These are phyloP conservation scores for Dysphania ambrosioides DNA, from an alignment of 148 eudicot genomes.

Conservation along the genomic window DNA sequence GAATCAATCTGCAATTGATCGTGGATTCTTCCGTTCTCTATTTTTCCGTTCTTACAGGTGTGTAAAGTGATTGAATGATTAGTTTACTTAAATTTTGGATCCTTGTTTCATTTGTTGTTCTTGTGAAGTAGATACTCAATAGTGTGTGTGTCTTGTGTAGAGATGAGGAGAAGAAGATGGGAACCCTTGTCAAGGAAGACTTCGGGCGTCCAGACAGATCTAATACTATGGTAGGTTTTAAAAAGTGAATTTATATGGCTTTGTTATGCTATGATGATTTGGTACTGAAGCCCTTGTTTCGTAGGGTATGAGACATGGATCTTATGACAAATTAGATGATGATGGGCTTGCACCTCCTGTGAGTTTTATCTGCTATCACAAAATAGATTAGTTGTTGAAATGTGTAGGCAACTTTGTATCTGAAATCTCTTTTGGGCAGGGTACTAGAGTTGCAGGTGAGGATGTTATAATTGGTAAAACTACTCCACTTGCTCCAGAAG, in stretches of 20 bases:
- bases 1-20: constrained; percentile 96
- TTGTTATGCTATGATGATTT: constrained; percentile 2
- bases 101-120: background rate
- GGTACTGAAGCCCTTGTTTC: constrained; percentile 10
- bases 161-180: constrained; percentile 99
- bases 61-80: background rate
- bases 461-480: constrained; percentile 99
- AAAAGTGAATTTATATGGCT: background rate
- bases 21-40: constrained; percentile 90
- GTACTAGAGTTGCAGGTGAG: constrained; percentile 93
- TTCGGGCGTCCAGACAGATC: constrained; percentile 93
- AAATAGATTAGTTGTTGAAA: background rate
- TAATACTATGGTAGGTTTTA: constrained; percentile 71
- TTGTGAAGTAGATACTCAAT: background rate
- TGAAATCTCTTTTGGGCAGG: constrained; percentile 38
- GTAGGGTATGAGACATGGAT: constrained; percentile 98
- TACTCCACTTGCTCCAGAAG: constrained; percentile 80
- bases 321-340: constrained; percentile 93
- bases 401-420: background rate
- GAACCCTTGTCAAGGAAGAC: constrained; percentile 90
- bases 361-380: constrained; percentile 28
- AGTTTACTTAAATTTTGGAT: too few relatives aligned
- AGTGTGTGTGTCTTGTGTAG: constrained; percentile 31
- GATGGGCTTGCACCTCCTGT: constrained; percentile 99
- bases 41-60: constrained; percentile 96